Evolutionary conservation across 1,139 yeast species (phyloP), one percentile per base, ranked within the genome.

Genomic region (Trichomonascaceae sp.): DNA sequence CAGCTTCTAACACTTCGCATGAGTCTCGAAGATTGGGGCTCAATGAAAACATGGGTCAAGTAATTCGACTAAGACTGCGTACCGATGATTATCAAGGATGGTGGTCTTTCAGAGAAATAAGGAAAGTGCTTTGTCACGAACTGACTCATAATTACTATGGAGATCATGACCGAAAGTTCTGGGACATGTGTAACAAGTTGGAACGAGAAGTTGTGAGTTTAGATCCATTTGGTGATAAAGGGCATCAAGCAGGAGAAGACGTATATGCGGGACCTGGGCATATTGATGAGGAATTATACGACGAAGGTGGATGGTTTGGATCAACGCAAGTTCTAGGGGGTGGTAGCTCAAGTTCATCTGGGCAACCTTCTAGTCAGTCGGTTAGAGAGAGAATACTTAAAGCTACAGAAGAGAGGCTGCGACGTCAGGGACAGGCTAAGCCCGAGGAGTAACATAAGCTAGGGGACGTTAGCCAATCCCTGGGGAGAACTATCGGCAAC

Each of bases 81-180:
- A 73, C 75, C 2, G 76, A 73, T 55, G 66, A 62, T 47, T 70
- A 72, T 54, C 67, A 68, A 27, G 77, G 76, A 6, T 73, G 68
- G 61, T 61, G 74, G 49, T 62, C 65, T 50, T 73, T 71, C 56
- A 63, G 62, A 47, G 68, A 67, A 44, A 65, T 73, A 30, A 59
- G 70, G 45, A 67, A 64, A 49, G 73, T 71, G 9, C 61, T 73
- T 30, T 69, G 75, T 56, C 77, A 73, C 54, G 77, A 73, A 56
- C 63, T 73, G 22, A 66, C 76, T 8, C 77, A 73, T 55, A 73
- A 72, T 53, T 69, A 65, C 12, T 63, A 66, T 52, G 58, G 63
- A 3, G 74, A 70, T 15, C 77, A 73, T 57, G 70, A 70, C 55
- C 57, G 63, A 17, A 55, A 64, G 51, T 73, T 73, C 56, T 71